Conservation (phyloP, 2,329 filamentous ascomycete genomes). For the Scedosporium minutisporum region DNA sequence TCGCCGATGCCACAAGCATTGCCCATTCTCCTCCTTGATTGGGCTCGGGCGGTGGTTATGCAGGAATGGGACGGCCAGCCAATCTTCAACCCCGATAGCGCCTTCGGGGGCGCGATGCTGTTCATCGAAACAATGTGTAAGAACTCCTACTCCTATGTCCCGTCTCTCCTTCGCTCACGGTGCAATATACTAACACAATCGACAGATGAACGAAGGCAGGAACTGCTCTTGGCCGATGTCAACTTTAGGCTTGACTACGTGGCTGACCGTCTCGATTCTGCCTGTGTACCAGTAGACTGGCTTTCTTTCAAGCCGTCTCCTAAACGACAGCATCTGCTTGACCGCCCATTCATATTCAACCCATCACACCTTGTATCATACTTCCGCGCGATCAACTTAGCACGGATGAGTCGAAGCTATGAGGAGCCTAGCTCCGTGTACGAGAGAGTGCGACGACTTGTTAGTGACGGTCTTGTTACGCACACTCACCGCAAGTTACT, state of each 20-base stretch:
- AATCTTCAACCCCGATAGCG: slow-evolving; percentile 57
- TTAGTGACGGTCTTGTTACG: slow-evolving; percentile 46
- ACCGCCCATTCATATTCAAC: slow-evolving; percentile 73
- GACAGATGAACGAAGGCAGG: slow-evolving; percentile 50
- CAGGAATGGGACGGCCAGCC: slow-evolving; percentile 73
- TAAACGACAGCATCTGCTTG: slow-evolving; percentile 63
- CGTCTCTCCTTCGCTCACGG: background rate
- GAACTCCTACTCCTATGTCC: slow-evolving; percentile 19
- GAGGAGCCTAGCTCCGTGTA: slow-evolving; percentile 56
- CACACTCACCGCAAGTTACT: slow-evolving; percentile 51
- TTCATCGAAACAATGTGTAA: slow-evolving; percentile 65
- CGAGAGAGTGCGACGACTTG: slow-evolving; percentile 45
- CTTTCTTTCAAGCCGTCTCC: slow-evolving; percentile 49
- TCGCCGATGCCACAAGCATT: slow-evolving; percentile 7
- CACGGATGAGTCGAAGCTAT: slow-evolving; percentile 71
- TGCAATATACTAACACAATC: background rate
- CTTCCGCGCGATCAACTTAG: slow-evolving; percentile 82
- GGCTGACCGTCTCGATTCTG: slow-evolving; percentile 62
- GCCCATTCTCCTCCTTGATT: slow-evolving; percentile 47
- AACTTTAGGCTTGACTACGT: slow-evolving; percentile 71
- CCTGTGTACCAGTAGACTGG: slow-evolving; percentile 68
- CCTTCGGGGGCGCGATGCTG: slow-evolving; percentile 68
- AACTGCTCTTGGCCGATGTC: slow-evolving; percentile 54
- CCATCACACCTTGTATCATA: slow-evolving; percentile 65
- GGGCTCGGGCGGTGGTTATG: slow-evolving; percentile 65